phyloP scores from a whole-genome alignment of 2,329 filamentous ascomycete species.

The Rhytidhysteron rufulum region DNA sequence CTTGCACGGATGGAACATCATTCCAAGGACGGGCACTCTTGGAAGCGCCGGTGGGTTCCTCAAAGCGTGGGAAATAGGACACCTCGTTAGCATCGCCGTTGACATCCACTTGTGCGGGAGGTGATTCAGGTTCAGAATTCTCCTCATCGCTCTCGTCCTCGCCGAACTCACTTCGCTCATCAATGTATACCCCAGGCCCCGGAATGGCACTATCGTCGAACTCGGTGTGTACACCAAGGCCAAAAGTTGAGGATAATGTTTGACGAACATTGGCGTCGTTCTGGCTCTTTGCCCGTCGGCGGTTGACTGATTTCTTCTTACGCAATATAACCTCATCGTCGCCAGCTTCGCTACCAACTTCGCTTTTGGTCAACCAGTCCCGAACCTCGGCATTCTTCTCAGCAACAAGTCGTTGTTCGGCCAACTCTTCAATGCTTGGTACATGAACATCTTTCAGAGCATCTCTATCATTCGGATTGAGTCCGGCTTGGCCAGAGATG shows the following conservation, averaged over 20 bases:
- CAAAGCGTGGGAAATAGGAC: conserved; percentile 27
- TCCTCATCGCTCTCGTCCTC: conserved; percentile 24
- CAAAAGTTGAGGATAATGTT: conserved; percentile 17
- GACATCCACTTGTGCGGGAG: conserved; percentile 30
- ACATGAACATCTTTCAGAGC: conserved; percentile 39
- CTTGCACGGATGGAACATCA: conserved; percentile 38
- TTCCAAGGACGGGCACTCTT: conserved; percentile 43
- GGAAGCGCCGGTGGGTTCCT: conserved; percentile 15
- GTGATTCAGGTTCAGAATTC: conserved; percentile 24
- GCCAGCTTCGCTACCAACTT: conserved; percentile 46
- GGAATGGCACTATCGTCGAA: conserved; percentile 43
- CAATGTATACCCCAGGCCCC: conserved; percentile 47
- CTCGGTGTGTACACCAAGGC: conserved; percentile 28
- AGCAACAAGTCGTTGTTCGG: conserved; percentile 42
- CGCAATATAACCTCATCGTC: conserved; percentile 29
- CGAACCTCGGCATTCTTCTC: conserved; percentile 53
- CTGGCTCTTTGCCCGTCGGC: conserved; percentile 47
- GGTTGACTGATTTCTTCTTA: conserved; percentile 18
- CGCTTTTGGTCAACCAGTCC: conserved; percentile 48
- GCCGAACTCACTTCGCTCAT: conserved; percentile 35
- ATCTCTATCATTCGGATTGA: conserved; percentile 45
- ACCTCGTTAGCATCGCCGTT: conserved; percentile 17
- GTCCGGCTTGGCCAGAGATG: conserved; percentile 40
- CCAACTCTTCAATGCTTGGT: conserved; percentile 49
- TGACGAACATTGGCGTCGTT: conserved; percentile 32